Evolutionary conservation across 148 eudicot species (phyloP).

Genomic region (Agrostemma githago): DNA sequence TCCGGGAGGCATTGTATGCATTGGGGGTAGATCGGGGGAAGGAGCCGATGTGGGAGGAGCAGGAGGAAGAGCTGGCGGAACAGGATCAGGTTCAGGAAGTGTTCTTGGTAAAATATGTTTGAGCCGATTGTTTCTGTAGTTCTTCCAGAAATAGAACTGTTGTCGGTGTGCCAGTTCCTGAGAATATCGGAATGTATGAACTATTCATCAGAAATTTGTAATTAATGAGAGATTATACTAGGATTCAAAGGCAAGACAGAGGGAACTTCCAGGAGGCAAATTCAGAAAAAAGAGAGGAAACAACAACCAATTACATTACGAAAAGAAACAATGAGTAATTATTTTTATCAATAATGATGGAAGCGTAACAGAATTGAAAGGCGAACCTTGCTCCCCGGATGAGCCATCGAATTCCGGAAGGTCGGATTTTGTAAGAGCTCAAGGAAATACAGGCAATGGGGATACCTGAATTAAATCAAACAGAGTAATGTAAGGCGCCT

Average conservation of each 20-base stretch:
- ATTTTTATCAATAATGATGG: background rate
- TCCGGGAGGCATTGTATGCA: constrained; percentile 68
- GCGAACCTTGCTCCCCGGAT: constrained; percentile 87
- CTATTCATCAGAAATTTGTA: constrained; percentile 5
- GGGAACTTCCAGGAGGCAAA: background rate
- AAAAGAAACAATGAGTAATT: background rate
- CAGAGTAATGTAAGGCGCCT: background rate
- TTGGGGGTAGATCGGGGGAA: constrained; percentile 64
- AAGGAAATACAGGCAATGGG: constrained; percentile 91
- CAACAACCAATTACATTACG: background rate
- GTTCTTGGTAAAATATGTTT: constrained; percentile 89
- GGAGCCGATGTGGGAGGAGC: constrained; percentile 45
- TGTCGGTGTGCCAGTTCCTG: constrained; percentile 96
- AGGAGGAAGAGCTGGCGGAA: constrained; percentile 47
- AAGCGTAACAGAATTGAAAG: constrained; percentile 6
- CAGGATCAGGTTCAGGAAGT: constrained; percentile 68
- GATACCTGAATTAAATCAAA: constrained; percentile 52
- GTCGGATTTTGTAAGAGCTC: constrained; percentile 83
- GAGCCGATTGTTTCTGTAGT: constrained; percentile 82
- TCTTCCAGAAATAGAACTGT: constrained; percentile 93
- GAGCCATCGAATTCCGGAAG: constrained; percentile 89
- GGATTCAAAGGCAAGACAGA: background rate
- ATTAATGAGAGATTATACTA: background rate
- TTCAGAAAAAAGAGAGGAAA: background rate
- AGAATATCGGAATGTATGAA: constrained; percentile 8